Evolutionary conservation across 345 rosid species (phyloP).

Genomic region (Syzygium grande): DNA sequence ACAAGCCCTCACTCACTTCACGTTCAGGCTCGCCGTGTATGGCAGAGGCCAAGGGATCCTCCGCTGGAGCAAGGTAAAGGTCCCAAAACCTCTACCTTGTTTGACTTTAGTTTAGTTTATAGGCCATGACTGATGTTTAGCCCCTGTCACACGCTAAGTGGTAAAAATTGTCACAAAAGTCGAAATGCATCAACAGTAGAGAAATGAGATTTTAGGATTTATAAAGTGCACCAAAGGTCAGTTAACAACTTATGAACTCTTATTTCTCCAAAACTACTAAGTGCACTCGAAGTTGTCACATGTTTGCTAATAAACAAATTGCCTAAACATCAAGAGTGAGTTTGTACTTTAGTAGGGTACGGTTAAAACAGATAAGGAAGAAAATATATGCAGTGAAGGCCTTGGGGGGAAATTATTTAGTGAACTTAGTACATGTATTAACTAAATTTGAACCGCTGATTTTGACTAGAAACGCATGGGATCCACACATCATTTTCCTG

Average conservation of each 20-base stretch:
- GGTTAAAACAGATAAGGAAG: neutral
- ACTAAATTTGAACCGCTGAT: neutral
- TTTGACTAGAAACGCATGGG: no score
- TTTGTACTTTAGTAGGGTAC: neutral
- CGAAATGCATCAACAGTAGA: neutral
- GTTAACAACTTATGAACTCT: neutral
- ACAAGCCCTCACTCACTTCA: no score
- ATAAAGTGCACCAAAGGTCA: neutral
- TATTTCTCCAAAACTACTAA: neutral
- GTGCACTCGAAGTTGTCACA: neutral
- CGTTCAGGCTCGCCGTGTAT: no score
- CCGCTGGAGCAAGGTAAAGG: neutral
- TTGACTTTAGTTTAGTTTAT: neutral
- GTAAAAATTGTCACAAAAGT: neutral
- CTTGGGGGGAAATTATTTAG: neutral
- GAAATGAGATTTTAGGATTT: neutral
- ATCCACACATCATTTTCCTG: neutral
- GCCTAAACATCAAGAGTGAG: neutral
- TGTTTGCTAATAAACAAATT: neutral
- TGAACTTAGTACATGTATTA: neutral
- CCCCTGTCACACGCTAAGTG: fast-evolving
- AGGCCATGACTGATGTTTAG: neutral
- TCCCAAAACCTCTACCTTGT: neutral
- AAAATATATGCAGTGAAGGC: neutral
- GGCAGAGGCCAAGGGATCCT: no score